Conservation (phyloP, 2,329 filamentous ascomycete genomes). For the Fonsecaea pedrosoi region DNA sequence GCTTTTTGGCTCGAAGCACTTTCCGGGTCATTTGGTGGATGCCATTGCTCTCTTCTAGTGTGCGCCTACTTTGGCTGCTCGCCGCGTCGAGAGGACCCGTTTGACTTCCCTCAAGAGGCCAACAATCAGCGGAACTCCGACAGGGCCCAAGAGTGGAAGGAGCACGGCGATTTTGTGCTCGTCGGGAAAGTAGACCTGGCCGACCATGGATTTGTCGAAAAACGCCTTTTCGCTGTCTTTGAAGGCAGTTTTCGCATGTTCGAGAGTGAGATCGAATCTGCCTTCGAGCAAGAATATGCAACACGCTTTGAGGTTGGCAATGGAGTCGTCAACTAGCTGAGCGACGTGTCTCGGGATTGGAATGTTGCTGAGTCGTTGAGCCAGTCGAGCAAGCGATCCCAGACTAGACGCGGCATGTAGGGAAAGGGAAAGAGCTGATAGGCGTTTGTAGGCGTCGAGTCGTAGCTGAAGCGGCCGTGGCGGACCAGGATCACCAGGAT, state of each 20-base stretch:
- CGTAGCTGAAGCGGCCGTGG: slow-evolving; percentile 76
- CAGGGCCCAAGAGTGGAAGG: slow-evolving; percentile 84
- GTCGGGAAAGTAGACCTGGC: slow-evolving; percentile 96
- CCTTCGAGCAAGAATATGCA: slow-evolving; percentile 72
- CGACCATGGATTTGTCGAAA: slow-evolving; percentile 99
- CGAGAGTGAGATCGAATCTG: slow-evolving; percentile 70
- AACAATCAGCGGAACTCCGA: slow-evolving; percentile 88
- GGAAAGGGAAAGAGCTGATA: slow-evolving; percentile 82
- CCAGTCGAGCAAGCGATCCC: slow-evolving; percentile 87
- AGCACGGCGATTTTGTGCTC: slow-evolving; percentile 99
- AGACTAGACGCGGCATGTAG: slow-evolving; percentile 91
- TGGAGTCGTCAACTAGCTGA: slow-evolving; percentile 79
- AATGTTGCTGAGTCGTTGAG: slow-evolving; percentile 82
- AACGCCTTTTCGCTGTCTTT: slow-evolving; percentile 90
- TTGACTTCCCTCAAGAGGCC: slow-evolving; percentile 81
- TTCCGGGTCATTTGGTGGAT: background rate
- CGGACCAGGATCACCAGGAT: slow-evolving; percentile 12
- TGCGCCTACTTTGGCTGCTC: slow-evolving; percentile 40
- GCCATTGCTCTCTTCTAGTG: background rate
- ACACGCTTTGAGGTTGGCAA: slow-evolving; percentile 71
- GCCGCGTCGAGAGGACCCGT: slow-evolving; percentile 49
- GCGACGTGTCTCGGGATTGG: slow-evolving; percentile 88
- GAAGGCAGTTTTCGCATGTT: slow-evolving; percentile 83
- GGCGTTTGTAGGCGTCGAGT: slow-evolving; percentile 81
- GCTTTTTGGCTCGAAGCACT: background rate